phyloP scores from a whole-genome alignment of 2,329 filamentous ascomycete genomes.

The Neopestalotiopsis sp. region DNA sequence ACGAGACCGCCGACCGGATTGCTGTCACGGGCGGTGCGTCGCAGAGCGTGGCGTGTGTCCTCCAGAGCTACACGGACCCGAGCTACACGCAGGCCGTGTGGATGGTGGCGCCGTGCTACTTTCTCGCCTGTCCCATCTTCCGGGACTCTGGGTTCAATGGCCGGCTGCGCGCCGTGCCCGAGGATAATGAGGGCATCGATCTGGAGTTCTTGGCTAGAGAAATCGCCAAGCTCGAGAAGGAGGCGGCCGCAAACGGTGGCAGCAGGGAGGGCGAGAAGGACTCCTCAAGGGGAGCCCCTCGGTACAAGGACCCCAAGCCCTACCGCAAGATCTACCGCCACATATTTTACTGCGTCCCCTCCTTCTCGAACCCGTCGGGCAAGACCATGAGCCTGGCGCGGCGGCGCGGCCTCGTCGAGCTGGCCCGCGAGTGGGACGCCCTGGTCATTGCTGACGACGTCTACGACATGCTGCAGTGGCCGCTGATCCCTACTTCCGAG shows the following conservation, averaged over 20 bases:
- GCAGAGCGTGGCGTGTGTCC: conserved; percentile 78
- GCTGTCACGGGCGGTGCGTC: conserved; percentile 85
- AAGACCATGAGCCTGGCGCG: conserved; percentile 77
- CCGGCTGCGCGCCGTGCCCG: conserved; percentile 71
- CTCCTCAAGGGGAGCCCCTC: neutral
- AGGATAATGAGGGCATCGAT: conserved; percentile 80
- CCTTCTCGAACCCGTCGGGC: conserved; percentile 87
- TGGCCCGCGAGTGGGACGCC: conserved; percentile 80
- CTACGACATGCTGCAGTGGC: conserved; percentile 91
- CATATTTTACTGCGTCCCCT: conserved; percentile 86
- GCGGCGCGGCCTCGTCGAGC: conserved; percentile 70
- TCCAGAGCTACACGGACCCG: conserved; percentile 83
- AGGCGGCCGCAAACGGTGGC: neutral
- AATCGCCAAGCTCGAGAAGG: conserved; percentile 41
- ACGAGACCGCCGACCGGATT: conserved; percentile 61
- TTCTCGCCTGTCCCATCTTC: conserved; percentile 84
- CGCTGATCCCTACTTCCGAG: conserved; percentile 32
- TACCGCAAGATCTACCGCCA: conserved; percentile 83
- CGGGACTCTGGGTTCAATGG: conserved; percentile 77
- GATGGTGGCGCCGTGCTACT: conserved; percentile 83
- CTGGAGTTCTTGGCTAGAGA: conserved; percentile 61
- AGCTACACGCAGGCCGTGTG: conserved; percentile 76
- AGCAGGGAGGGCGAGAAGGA: no score
- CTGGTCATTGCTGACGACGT: conserved; percentile 91
- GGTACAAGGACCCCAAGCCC: conserved; percentile 21